Base-by-base conservation (phyloP, 768 basidiomycete genomes). In the Leucocoprinus birnbaumii region DNA sequence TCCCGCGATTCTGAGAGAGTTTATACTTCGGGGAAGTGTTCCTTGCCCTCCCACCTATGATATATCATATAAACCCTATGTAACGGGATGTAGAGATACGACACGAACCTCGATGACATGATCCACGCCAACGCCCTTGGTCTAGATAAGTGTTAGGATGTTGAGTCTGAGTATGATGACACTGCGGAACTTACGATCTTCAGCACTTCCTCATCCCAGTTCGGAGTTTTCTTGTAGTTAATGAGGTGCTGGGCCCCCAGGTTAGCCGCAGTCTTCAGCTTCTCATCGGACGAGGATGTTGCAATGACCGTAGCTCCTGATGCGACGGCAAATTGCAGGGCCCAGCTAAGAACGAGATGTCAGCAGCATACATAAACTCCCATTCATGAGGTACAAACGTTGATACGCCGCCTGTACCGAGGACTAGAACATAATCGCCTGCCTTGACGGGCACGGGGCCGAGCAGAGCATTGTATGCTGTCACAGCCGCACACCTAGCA, bases 231-330 rank as follows among this genome's bases (percentile, higher is more conserved):
- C 54, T 73, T 80, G 64, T 87, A 88, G 70, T 87, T 86, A 69
- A 88, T 83, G n/a, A 79, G 59, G 51, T 83, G 70, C 13, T 76
- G 73, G 11, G 73, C 77, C 59, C 86, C 84, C n/a, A 85, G 74
- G 43, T 73, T 74, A 41, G 71, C 66, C 7, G 76, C 83, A 25
- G 78, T 58, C 57, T 78, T 73, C 14, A 86, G 72, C 61, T 89
- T 89, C 44, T 77, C 74, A 59, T 87, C 83, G 0, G 83, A 83
- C 0, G 84, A 86, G 0, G 85, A 87, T 0, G 86, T 88, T 22
- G 76, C 74, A 59, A 89, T 85, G 55, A 86, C 84, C 1, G 68
- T 78, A 1, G 85, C 85, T 31, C 85, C 86, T 7, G 80, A 74
- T 2, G 82, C 80, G 40, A 83, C 74, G 2, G 86, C 85, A 43